These are phyloP conservation scores for Piper betle DNA, from an alignment of 164 flowering plant genomes.

Conservation along the genomic window DNA sequence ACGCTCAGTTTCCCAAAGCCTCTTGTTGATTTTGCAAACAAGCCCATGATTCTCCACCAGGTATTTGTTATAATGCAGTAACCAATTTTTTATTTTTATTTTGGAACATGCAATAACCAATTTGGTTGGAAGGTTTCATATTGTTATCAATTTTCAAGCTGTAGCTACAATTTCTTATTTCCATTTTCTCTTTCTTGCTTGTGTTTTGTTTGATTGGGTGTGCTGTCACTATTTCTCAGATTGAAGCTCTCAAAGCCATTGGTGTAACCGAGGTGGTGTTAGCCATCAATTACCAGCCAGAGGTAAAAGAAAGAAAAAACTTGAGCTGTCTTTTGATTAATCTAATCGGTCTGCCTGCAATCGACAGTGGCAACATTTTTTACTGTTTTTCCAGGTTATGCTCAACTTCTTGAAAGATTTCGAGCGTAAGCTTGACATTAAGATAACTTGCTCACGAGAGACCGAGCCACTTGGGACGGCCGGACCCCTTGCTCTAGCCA, in stretches of 20 bases:
- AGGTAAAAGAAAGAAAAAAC: slow-evolving; percentile 30
- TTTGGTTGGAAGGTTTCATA: too few relatives aligned
- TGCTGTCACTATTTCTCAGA: slow-evolving; percentile 24
- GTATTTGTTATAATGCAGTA: slow-evolving; percentile 17
- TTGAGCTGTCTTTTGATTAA: too few relatives aligned
- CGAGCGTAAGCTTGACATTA: slow-evolving; percentile 15
- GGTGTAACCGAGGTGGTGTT: slow-evolving; percentile 94
- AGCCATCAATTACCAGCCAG: slow-evolving; percentile 98
- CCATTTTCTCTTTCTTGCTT: neutral
- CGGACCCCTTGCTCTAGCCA: slow-evolving; percentile 33
- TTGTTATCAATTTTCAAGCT: too few relatives aligned
- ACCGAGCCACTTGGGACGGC: slow-evolving; percentile 98
- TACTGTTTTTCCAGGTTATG: slow-evolving; percentile 54
- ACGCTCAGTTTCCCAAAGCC: slow-evolving; percentile 97
- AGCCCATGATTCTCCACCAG: slow-evolving; percentile 99
- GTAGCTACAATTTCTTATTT: too few relatives aligned
- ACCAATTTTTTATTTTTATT: too few relatives aligned
- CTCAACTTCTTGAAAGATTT: slow-evolving; percentile 85
- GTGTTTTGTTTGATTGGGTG: neutral
- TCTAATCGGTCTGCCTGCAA: too few relatives aligned
- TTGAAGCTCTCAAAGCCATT: slow-evolving; percentile 85
- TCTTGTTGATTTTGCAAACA: slow-evolving; percentile 13
- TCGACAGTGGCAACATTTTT: too few relatives aligned
- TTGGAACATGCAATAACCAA: too few relatives aligned
- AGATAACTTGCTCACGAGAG: slow-evolving; percentile 93